Conservation (phyloP, 495 filamentous ascomycete species). For the Evernia prunastri region DNA sequence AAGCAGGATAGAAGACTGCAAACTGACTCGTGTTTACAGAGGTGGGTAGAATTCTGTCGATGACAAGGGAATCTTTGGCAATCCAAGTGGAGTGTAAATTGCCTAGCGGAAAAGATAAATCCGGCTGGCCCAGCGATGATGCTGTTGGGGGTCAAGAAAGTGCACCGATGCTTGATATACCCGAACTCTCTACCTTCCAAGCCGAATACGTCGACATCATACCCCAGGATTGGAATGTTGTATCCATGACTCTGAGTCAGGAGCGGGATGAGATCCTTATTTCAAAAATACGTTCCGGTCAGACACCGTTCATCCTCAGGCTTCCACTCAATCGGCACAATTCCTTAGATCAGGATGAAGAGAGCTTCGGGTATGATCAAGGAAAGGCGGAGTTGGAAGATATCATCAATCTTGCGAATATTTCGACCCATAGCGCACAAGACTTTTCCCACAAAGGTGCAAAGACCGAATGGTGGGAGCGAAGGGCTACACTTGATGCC, state of each 20-base stretch:
- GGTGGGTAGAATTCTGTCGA: constrained; percentile 52
- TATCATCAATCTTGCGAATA: constrained; percentile 71
- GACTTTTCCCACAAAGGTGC: constrained; percentile 51
- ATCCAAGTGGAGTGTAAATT: constrained; percentile 40
- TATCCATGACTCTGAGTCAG: constrained; percentile 79
- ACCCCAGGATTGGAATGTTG: constrained; percentile 71
- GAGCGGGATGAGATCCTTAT: constrained; percentile 73
- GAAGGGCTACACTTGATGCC: constrained; percentile 69
- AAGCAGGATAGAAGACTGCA: neutral
- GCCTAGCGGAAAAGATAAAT: constrained; percentile 28
- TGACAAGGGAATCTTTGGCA: constrained; percentile 52
- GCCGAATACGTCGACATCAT: constrained; percentile 73
- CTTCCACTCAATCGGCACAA: constrained; percentile 76
- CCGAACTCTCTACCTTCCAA: constrained; percentile 53
- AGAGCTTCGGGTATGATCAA: constrained; percentile 73
- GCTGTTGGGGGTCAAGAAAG: constrained; percentile 15
- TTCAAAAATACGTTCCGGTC: constrained; percentile 64
- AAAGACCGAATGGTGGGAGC: constrained; percentile 82
- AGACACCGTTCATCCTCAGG: constrained; percentile 74
- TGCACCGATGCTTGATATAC: constrained; percentile 28
- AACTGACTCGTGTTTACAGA: constrained; percentile 37
- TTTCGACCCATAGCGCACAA: constrained; percentile 68
- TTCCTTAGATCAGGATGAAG: constrained; percentile 71
- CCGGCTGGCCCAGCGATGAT: constrained; percentile 38
- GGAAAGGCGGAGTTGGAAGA: constrained; percentile 72